Conservation (phyloP, 345 rosid species). For the Crucihimalaya himalaica region DNA sequence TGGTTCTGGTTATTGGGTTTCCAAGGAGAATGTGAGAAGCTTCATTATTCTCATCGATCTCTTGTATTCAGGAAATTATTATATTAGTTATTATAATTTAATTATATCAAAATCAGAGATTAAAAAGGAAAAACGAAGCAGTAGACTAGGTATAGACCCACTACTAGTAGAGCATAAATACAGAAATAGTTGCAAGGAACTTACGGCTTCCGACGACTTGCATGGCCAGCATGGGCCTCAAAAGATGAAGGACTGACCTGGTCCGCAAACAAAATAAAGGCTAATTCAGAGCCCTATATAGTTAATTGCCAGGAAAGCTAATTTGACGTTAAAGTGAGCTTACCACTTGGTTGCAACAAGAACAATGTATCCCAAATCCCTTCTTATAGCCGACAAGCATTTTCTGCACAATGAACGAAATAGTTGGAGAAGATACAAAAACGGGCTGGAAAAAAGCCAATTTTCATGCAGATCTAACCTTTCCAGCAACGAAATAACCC, state of each 20-base stretch:
- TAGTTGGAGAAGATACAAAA: slow-evolving; percentile 33
- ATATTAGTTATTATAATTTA: background rate
- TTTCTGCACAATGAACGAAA: slow-evolving; percentile 57
- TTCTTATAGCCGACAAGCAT: slow-evolving; percentile 77
- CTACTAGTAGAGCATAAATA: background rate
- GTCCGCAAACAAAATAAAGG: slow-evolving; percentile 31
- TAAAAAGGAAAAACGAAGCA: background rate
- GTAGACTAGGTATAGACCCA: background rate
- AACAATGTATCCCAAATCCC: slow-evolving; percentile 80
- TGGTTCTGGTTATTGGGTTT: background rate
- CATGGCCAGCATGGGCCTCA: slow-evolving; percentile 99
- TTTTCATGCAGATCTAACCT: slow-evolving; percentile 49
- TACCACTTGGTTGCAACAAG: slow-evolving; percentile 86
- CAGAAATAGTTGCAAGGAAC: slow-evolving; percentile 33
- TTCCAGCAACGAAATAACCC: slow-evolving; percentile 76
- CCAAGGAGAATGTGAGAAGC: slow-evolving; percentile 20
- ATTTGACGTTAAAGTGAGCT: slow-evolving; percentile 14
- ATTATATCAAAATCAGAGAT: background rate
- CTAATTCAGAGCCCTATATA: slow-evolving; percentile 14
- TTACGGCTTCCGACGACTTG: slow-evolving; percentile 93
- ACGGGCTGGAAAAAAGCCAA: background rate
- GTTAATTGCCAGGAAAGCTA: slow-evolving; percentile 10
- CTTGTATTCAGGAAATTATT: slow-evolving; percentile 4
- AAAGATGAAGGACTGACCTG: slow-evolving; percentile 92
- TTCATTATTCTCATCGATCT: slow-evolving; percentile 4